Evolutionary conservation across 2,329 filamentous ascomycete genomes (phyloP), one percentile per base, ranked within the genome.

Genomic region (Zasmidium angulare): DNA sequence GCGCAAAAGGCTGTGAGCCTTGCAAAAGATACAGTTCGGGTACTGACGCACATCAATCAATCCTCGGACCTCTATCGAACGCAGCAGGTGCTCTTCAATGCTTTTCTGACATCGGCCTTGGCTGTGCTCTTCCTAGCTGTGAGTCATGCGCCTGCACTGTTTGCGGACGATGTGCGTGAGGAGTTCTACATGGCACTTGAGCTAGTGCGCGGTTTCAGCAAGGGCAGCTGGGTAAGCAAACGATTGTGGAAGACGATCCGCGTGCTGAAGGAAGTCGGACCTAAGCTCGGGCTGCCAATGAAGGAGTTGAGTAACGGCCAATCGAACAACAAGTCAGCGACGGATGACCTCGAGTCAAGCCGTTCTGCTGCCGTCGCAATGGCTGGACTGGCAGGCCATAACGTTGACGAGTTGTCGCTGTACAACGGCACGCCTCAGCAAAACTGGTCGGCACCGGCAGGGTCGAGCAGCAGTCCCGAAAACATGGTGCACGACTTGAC

Each of bases 111-210:
- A 1, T 89, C 88, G 0, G 87, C 88, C 1, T 84, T 93, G 20
- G 87, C 89, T 0, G 89, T 90, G 2, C 78, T 93, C 12, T 92
- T 93, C 70, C 81, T 93, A 0, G 89, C 89, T 1, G 89, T 88
- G 0, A 88, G 88, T 2, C 89, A 93, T 68, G 88, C 88, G 0
- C 89, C 89, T 0, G 82, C 88, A 0, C 82, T 86, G 23, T 93
- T 92, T 72, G 89, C 86, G 66, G 78, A 82, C 10, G 75, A 81
- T 22, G 91, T 88, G 63, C 82, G 89, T 19, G 85, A 89, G 48
- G 89, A 93, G 72, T 93, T 93, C 70, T 91, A 91, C 76, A 86
- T 89, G 81, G 89, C 87, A 0, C 81, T 93, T 0, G 88, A 91
- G 55, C 78, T 93, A 2, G 84, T 93, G 43, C 87, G 89, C 62